Conservation (phyloP, 768 basidiomycete species). For the Hygrophorus pudorinus region DNA sequence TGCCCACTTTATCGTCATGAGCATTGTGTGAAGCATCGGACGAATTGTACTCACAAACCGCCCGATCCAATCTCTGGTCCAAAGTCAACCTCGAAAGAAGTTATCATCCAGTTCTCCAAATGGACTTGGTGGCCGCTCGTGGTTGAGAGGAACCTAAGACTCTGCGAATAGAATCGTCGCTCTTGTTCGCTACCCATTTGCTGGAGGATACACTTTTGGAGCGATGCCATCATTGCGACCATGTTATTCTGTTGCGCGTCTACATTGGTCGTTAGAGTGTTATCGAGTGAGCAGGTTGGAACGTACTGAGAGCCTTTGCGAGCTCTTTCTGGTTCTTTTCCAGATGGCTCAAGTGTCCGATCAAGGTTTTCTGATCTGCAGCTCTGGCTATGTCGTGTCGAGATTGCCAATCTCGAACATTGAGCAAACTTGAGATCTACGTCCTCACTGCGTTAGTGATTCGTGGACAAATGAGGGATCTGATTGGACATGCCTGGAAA, state of each 20-base stretch:
- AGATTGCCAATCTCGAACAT: slow-evolving; percentile 6
- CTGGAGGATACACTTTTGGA: slow-evolving; percentile 7
- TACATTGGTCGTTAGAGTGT: not conserved
- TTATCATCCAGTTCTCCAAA: slow-evolving; percentile 12
- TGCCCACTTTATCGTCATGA: slow-evolving; percentile 4
- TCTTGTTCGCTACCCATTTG: slow-evolving; percentile 3
- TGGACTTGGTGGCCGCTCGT: slow-evolving; percentile 7
- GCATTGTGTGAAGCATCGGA: not conserved
- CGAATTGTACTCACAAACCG: slow-evolving; percentile 8
- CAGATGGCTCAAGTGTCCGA: slow-evolving; percentile 2
- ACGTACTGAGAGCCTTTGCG: slow-evolving; percentile 1
- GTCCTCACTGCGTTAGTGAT: too few relatives aligned
- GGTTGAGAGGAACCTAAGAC: slow-evolving; percentile 5
- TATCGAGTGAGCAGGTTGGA: not conserved
- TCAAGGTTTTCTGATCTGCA: slow-evolving; percentile 5
- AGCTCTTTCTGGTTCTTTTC: not conserved
- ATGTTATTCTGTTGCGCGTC: slow-evolving; percentile 10
- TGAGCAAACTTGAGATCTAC: slow-evolving; percentile 8
- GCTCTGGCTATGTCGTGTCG: slow-evolving; percentile 4
- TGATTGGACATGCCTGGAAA: not conserved
- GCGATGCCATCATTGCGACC: slow-evolving; percentile 11
- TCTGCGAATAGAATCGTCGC: slow-evolving; percentile 8
- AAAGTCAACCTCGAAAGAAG: slow-evolving; percentile 12
- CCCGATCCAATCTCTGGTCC: slow-evolving; percentile 9
- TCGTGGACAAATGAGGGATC: too few relatives aligned